These are phyloP conservation scores for Mallotus japonicus DNA, from an alignment of 441 rosid species.

Conservation along the genomic window DNA sequence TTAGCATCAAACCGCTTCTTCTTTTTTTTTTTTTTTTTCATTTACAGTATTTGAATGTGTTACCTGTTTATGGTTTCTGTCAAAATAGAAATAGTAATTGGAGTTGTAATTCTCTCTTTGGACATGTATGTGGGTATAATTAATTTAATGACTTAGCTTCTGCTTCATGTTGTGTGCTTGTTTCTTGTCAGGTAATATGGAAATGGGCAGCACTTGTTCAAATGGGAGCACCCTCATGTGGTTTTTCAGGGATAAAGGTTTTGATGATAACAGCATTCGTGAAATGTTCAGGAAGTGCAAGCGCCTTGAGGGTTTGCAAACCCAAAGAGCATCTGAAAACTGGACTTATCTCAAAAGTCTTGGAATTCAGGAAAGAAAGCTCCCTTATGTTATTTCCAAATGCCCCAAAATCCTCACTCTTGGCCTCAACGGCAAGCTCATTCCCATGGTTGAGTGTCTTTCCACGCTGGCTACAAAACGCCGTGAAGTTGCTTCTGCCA, in stretches of 20 bases:
- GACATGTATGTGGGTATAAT: background rate
- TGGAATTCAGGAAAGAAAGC: constrained; percentile 87
- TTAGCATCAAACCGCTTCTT: no score
- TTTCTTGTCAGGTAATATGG: constrained; percentile 39
- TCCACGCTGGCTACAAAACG: constrained; percentile 61
- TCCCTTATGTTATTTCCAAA: constrained; percentile 64
- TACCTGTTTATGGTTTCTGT: background rate
- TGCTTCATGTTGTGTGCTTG: constrained; percentile 13
- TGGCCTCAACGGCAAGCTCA: constrained; percentile 65
- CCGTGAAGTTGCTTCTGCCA: constrained; percentile 70
- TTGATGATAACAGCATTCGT: constrained; percentile 59
- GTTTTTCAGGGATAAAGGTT: constrained; percentile 86
- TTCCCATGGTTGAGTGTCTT: constrained; percentile 89
- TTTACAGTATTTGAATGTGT: no score
- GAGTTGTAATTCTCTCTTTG: background rate
- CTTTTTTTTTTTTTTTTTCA: no score
- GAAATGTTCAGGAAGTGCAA: constrained; percentile 80
- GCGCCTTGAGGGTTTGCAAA: constrained; percentile 59
- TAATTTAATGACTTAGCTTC: background rate
- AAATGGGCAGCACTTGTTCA: constrained; percentile 42
- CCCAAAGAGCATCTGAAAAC: constrained; percentile 71
- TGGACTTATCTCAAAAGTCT: constrained; percentile 72
- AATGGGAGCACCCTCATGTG: constrained; percentile 60
- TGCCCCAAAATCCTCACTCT: constrained; percentile 89
- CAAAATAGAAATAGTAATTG: background rate